Evolutionary conservation across 257 asterid species (phyloP).

Genomic region (Osmanthus fragrans): DNA sequence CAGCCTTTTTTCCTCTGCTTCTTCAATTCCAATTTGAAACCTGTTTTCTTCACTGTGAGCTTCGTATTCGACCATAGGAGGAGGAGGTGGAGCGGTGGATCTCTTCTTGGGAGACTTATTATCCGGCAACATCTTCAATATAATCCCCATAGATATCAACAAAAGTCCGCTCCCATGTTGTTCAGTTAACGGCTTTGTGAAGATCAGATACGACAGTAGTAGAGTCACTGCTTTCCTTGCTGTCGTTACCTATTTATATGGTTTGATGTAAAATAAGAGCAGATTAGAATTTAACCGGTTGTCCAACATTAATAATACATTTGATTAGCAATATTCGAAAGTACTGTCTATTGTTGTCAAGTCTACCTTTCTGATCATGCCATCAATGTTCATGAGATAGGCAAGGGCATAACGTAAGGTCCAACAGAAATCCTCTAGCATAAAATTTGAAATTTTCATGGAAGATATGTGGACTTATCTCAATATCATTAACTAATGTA

Average conservation of each 20-base stretch:
- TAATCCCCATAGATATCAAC: slow-evolving; percentile 74
- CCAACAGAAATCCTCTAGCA: background rate
- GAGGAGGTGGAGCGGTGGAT: slow-evolving; percentile 18
- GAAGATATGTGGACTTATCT: background rate
- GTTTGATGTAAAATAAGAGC: background rate
- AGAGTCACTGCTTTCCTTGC: slow-evolving; percentile 93
- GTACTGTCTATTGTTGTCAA: background rate
- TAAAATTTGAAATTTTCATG: background rate
- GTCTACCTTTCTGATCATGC: background rate
- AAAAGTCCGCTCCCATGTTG: slow-evolving; percentile 79
- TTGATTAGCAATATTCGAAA: background rate
- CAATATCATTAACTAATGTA: background rate
- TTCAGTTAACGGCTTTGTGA: slow-evolving; percentile 86
- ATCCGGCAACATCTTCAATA: slow-evolving; percentile 83
- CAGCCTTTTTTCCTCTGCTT: slow-evolving; percentile 65
- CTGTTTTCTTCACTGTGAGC: slow-evolving; percentile 29
- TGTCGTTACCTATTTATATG: slow-evolving; percentile 66
- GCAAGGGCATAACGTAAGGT: background rate
- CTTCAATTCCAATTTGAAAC: slow-evolving; percentile 46
- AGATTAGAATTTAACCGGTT: slow-evolving; percentile 9
- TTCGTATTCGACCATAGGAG: slow-evolving; percentile 22
- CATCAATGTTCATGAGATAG: background rate
- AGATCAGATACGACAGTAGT: slow-evolving; percentile 75
- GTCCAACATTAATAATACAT: background rate
- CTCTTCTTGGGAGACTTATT: slow-evolving; percentile 39